Evolutionary conservation across 768 basidiomycete species (phyloP).

Genomic region (Agaricus subrufescens): DNA sequence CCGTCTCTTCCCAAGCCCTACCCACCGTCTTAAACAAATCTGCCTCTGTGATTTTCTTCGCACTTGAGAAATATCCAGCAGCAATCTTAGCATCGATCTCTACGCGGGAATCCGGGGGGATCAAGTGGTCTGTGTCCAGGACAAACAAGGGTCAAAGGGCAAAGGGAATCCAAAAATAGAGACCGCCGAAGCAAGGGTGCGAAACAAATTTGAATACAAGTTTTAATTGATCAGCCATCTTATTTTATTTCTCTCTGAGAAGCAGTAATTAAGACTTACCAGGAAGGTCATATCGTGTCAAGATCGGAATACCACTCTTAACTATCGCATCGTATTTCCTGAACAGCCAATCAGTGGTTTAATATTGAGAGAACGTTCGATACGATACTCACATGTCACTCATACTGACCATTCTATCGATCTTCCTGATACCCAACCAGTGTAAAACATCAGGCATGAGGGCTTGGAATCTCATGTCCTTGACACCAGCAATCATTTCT

Average conservation of each 20-base stretch:
- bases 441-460: conserved; percentile 96
- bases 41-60: conserved; percentile 69
- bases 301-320: conserved; percentile 78
- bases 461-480: conserved; percentile 93
- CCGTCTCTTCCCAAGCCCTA: conserved; percentile 86
- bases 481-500: conserved; percentile 90
- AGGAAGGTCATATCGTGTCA: conserved; percentile 83
- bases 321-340: conserved; percentile 97
- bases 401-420: conserved; percentile 89
- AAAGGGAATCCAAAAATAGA: no score
- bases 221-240: background rate
- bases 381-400: conserved; percentile 62
- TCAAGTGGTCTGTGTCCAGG: conserved; percentile 58
- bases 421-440: conserved; percentile 89
- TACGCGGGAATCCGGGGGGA: conserved; percentile 85
- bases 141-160: no score
- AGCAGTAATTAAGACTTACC: conserved; percentile 31
- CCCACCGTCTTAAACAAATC: conserved; percentile 87
- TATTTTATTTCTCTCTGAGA: background rate
- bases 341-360: background rate
- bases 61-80: conserved; percentile 86
- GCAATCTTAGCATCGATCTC: conserved; percentile 98
- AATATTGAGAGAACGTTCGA: background rate
- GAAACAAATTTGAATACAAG: no score
- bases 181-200: no score